phyloP scores from a whole-genome alignment of 768 basidiomycete genomes.

The Russula olivacea region DNA sequence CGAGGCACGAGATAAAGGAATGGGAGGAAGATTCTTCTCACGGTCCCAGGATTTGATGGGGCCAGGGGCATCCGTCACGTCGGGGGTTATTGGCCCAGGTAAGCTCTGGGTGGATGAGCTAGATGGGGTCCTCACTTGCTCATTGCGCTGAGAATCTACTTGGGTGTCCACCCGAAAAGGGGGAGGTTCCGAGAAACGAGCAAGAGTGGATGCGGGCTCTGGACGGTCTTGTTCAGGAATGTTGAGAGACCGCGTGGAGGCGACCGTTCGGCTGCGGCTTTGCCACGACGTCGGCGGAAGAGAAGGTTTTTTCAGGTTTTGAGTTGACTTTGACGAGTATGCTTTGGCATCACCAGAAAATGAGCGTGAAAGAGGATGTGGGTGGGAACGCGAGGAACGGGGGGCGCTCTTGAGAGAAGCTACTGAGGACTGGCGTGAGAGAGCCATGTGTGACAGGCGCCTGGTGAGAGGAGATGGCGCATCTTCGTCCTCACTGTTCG shows the following conservation, averaged over 20 bases:
- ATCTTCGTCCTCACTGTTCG: slow-evolving; percentile 38
- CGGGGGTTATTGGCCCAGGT: slow-evolving; percentile 20
- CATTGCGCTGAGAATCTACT: slow-evolving; percentile 7
- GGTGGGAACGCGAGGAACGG: slow-evolving; percentile 8
- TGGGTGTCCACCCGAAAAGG: slow-evolving; percentile 6
- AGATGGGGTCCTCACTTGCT: slow-evolving; percentile 20
- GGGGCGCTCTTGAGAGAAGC: slow-evolving; percentile 19
- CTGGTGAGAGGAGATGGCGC: slow-evolving; percentile 37
- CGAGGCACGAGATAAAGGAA: slow-evolving; percentile 21
- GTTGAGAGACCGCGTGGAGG: slow-evolving; percentile 11
- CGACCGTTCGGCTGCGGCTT: not conserved
- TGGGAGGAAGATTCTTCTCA: slow-evolving; percentile 23
- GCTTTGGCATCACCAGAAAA: slow-evolving; percentile 17
- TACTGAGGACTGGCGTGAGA: slow-evolving; percentile 25
- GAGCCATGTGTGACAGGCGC: slow-evolving; percentile 30
- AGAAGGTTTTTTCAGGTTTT: slow-evolving; percentile 15
- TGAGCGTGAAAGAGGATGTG: slow-evolving; percentile 29
- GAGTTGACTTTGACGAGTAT: not conserved
- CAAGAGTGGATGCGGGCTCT: not conserved
- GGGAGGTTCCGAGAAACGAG: slow-evolving; percentile 23
- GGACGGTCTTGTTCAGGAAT: slow-evolving; percentile 17
- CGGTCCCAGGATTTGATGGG: slow-evolving; percentile 12
- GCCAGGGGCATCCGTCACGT: slow-evolving; percentile 5
- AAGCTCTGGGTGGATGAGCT: slow-evolving; percentile 23
- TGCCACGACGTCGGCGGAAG: slow-evolving; percentile 23